phyloP scores from a whole-genome alignment of 2,329 filamentous ascomycete species.

The Aspergillus quadricinctus region DNA sequence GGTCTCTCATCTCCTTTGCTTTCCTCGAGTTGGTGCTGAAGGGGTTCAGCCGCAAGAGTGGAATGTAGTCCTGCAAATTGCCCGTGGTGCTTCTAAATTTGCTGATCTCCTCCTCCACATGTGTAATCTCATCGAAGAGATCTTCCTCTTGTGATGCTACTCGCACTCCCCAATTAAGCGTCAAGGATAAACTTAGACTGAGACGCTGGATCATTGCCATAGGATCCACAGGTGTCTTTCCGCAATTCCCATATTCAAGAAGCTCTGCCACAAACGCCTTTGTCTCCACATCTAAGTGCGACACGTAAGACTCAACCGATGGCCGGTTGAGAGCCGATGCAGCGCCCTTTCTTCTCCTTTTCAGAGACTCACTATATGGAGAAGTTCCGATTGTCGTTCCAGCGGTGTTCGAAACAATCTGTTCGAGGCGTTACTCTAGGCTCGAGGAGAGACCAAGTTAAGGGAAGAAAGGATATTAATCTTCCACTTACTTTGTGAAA shows the following conservation, averaged over 20 bases:
- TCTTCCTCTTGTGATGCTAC: conserved; percentile 57
- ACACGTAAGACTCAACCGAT: conserved; percentile 58
- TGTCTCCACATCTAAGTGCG: conserved; percentile 60
- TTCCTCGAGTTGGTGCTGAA: conserved; percentile 56
- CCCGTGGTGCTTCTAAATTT: conserved; percentile 72
- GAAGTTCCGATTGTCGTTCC: conserved; percentile 66
- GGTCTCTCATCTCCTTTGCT: conserved; percentile 56
- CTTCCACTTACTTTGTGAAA: conserved; percentile 50
- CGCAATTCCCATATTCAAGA: conserved; percentile 53
- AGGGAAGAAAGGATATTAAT: background rate
- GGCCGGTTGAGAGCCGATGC: conserved; percentile 63
- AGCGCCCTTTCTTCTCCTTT: conserved; percentile 60
- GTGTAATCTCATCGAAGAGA: conserved; percentile 66
- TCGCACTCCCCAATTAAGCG: conserved; percentile 62
- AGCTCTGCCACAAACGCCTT: conserved; percentile 60
- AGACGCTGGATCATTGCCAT: conserved; percentile 66
- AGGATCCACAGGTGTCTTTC: conserved; percentile 54
- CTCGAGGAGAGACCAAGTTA: background rate
- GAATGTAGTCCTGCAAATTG: conserved; percentile 77
- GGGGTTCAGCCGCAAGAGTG: conserved; percentile 63
- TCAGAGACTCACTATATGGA: conserved; percentile 62
- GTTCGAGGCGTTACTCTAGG: background rate
- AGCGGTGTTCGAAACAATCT: conserved; percentile 61
- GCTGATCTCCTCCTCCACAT: conserved; percentile 69
- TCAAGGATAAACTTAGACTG: conserved; percentile 58